phyloP scores from a whole-genome alignment of 352 stramenopile genomes.

The Thalassiosira livingstoniorum region DNA sequence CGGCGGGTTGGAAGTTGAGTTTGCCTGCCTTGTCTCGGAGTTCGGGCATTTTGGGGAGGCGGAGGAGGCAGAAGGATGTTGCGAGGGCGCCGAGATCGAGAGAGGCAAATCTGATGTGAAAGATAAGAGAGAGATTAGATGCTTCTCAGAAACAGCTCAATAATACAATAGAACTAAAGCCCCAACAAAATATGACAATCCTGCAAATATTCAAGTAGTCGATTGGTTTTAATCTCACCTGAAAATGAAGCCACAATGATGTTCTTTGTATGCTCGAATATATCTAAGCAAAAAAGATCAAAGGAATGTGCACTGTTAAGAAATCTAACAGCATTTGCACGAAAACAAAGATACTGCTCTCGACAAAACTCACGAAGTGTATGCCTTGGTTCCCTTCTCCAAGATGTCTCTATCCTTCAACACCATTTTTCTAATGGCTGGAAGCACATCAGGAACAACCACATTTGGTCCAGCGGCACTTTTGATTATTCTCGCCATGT shows the following conservation, averaged over 20 bases:
- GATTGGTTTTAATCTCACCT: conserved; percentile 72
- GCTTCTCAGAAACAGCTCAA: too few species aligned
- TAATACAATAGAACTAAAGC: too few species aligned
- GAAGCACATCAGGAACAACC: conserved; percentile 84
- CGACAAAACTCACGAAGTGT: conserved; percentile 91
- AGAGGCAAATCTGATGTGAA: conserved; percentile 90
- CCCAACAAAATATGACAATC: too few species aligned
- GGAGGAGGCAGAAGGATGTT: conserved; percentile 87
- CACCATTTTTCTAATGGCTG: conserved; percentile 90
- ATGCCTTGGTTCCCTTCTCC: conserved; percentile 98
- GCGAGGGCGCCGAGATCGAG: conserved; percentile 94
- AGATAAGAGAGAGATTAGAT: conserved; percentile 12
- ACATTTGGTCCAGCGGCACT: conserved; percentile 45
- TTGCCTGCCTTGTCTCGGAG: conserved; percentile 86
- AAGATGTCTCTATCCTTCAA: conserved; percentile 95
- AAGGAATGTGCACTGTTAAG: too few species aligned
- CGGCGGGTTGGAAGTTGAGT: conserved; percentile 87
- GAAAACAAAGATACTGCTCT: too few species aligned
- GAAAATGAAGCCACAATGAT: conserved; percentile 98
- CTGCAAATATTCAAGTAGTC: too few species aligned
- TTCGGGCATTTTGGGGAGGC: conserved; percentile 91
- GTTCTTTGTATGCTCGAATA: conserved; percentile 98
- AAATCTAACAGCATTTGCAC: too few species aligned
- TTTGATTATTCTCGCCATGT: conserved; percentile 43
- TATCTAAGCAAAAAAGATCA: too few species aligned